Conservation (phyloP, 345 rosid species). For the Hibiscus syriacus region DNA sequence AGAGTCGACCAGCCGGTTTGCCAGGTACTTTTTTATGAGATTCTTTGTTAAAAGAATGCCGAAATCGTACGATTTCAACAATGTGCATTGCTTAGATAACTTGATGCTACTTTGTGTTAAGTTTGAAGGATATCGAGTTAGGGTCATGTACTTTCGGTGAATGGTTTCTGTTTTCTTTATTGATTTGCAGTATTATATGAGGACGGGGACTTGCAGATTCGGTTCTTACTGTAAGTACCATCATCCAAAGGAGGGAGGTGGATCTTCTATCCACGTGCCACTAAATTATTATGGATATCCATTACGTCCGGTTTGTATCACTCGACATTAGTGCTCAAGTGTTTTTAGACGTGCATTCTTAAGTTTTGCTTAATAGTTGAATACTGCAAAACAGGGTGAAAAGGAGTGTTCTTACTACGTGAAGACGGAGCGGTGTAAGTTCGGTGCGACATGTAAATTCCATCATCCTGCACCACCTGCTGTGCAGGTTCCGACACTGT, state of each 20-base stretch:
- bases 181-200: slow-evolving; percentile 64
- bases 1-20: slow-evolving; percentile 69
- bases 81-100: slow-evolving; percentile 12
- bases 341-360: not conserved
- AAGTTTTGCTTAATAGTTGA: slow-evolving; percentile 1
- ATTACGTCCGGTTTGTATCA: slow-evolving; percentile 67
- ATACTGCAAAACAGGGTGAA: slow-evolving; percentile 56
- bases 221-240: slow-evolving; percentile 91
- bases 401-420: slow-evolving; percentile 81
- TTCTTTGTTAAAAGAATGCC: not conserved
- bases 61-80: slow-evolving; percentile 1
- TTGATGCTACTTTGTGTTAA: not conserved
- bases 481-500: slow-evolving; percentile 37
- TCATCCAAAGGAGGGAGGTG: slow-evolving; percentile 74
- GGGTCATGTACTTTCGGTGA: not conserved
- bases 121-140: not conserved
- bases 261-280: slow-evolving; percentile 38
- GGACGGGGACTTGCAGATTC: slow-evolving; percentile 85
- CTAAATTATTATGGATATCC: slow-evolving; percentile 76
- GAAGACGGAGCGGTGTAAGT: slow-evolving; percentile 89
- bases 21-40: slow-evolving; percentile 49
- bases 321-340: not conserved
- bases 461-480: slow-evolving; percentile 73
- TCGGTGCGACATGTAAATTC: slow-evolving; percentile 72
- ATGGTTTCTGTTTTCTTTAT: not conserved